Percentiles rank a stretch among this genome's conserved stretches.
phyloP scores from a whole-genome alignment of 352 stramenopile genomes.

The Phytophthora constricta region DNA sequence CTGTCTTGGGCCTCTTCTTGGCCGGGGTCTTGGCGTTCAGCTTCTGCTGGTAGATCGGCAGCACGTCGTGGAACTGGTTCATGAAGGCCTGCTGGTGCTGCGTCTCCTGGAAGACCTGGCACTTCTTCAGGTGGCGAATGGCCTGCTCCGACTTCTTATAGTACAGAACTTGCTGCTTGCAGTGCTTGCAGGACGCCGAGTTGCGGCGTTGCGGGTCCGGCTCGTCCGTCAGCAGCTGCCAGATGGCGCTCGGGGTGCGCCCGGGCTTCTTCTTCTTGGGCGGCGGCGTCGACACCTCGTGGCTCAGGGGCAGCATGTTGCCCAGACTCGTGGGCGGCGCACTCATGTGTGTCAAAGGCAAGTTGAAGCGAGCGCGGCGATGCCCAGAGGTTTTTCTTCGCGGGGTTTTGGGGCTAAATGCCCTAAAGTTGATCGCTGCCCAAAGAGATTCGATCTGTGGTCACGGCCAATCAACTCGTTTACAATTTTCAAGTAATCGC shows the following conservation, averaged over 20 bases:
- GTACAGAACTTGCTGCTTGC: slow-evolving; percentile 85
- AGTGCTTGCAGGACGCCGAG: slow-evolving; percentile 81
- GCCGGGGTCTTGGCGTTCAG: slow-evolving; percentile 68
- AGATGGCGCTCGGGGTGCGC: slow-evolving; percentile 74
- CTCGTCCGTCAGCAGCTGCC: slow-evolving; percentile 85
- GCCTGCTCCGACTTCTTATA: slow-evolving; percentile 90
- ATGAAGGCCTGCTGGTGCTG: slow-evolving; percentile 87
- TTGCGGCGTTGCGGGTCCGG: slow-evolving; percentile 80
- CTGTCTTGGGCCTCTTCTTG: slow-evolving; percentile 70
- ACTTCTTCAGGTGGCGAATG: slow-evolving; percentile 86
- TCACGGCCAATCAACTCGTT: too few species aligned
- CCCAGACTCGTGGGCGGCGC: slow-evolving; percentile 23
- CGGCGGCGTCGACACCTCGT: slow-evolving; percentile 3
- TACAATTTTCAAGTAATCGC: too few species aligned
- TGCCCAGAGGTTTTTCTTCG: background rate
- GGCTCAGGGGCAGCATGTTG: slow-evolving; percentile 31
- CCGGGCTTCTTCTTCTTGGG: slow-evolving; percentile 82
- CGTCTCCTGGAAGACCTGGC: slow-evolving; percentile 75
- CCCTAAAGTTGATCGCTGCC: too few species aligned
- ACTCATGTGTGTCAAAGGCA: slow-evolving; percentile 41
- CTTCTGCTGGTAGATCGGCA: slow-evolving; percentile 87
- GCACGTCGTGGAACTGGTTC: slow-evolving; percentile 77
- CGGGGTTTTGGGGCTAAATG: background rate
- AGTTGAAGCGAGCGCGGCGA: slow-evolving; percentile 33
- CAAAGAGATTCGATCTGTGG: too few species aligned